Evolutionary conservation across 805 yeast species (phyloP).

Genomic region (Babjeviella inositovora): DNA sequence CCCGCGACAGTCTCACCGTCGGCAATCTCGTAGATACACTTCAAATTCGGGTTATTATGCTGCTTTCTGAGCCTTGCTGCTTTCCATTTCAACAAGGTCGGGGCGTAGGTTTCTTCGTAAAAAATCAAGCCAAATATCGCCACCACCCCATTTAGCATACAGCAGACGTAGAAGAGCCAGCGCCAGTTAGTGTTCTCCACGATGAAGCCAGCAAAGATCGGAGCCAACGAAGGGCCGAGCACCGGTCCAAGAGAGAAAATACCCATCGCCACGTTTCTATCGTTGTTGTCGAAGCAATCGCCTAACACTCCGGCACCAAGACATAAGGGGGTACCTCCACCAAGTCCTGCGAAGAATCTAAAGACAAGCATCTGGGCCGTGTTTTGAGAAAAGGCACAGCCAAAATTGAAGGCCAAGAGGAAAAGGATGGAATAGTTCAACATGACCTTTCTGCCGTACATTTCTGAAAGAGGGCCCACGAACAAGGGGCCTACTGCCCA

Average conservation of each 20-base stretch:
- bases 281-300: conserved; percentile 45
- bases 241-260: conserved; percentile 49
- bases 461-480: conserved; percentile 46
- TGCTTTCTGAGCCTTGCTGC: conserved; percentile 28
- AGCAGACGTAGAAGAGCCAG: conserved; percentile 45
- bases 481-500: conserved; percentile 49
- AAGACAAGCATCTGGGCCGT: conserved; percentile 49
- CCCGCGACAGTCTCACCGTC: conserved; percentile 21
- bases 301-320: conserved; percentile 69
- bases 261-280: conserved; percentile 57
- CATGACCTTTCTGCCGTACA: conserved; percentile 37
- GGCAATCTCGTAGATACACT: conserved; percentile 48
- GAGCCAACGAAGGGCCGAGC: conserved; percentile 59
- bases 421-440: conserved; percentile 28
- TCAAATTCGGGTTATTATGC: conserved; percentile 39
- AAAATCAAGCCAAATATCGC: conserved; percentile 24
- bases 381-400: conserved; percentile 39
- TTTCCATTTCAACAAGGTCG: conserved; percentile 27
- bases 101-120: conserved; percentile 44
- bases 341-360: conserved; percentile 54
- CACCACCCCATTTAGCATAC: conserved; percentile 34
- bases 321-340: conserved; percentile 60
- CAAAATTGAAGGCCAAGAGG: conserved; percentile 30
- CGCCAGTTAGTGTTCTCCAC: conserved; percentile 37
- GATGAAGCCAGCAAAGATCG: conserved; percentile 41